Evolutionary conservation across 169 alveolate genomes (phyloP), one percentile per base, ranked within the genome.

Genomic region (Plasmodium reichenowi): DNA sequence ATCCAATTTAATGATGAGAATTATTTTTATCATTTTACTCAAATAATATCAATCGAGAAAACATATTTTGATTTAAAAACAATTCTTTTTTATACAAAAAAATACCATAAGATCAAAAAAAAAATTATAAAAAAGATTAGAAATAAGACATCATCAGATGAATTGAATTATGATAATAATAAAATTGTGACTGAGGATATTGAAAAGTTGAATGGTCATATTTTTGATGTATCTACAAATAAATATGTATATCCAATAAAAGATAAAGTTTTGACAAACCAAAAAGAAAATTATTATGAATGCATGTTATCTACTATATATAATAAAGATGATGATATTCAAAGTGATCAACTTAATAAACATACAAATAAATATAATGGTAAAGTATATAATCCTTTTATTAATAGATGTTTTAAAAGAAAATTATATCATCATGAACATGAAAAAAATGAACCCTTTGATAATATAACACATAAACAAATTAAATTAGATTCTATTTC

Each of bases 1-100:
- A 60, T 15, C 48, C 45, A 15, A 13, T 29, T n/a, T 26, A 48
- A 52, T 22, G 89, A 54, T 24, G 89, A 64, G 2, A 58, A 17
- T 0, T 76, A 76, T 43, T 76, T 76, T 24, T 76, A 64, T 15
- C 89, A 76, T 38, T 76, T 76, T 15, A n/a, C 78, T 9, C 50
- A 76, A 50, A 76, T 76, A 2, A 63, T 76, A 32, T 68, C 89
- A 0, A 76, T 76, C 10, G 67, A 76, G 10, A 64, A 52, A 43
- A 64, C 89, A 32, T 45, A 50, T 3, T 56, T 76, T 6, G 89
- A 76, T 43, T 59, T 76, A 3, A 24, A 63, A 20, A 38, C 89
- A 1, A 66, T 76, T 47, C 24, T 76, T 1, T 56, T 48, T 20
- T 45, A 76, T 58, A 66, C 70, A 38, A 76, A 32, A 7, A 32